phyloP scores from a whole-genome alignment of 768 basidiomycete genomes.

The Boletus reticulatus region DNA sequence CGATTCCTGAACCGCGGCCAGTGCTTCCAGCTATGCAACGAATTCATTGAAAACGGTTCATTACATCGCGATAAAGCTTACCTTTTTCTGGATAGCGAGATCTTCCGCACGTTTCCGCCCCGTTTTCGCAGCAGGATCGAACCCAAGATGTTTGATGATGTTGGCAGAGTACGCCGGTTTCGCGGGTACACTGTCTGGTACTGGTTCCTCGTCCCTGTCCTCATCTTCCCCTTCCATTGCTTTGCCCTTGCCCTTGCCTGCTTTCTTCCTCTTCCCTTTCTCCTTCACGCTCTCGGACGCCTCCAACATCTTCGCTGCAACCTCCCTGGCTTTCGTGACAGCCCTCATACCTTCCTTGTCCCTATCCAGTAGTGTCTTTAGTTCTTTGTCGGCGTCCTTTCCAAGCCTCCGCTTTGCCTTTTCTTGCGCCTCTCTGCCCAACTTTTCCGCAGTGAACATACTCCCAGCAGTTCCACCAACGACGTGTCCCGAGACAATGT shows the following conservation, averaged over 20 bases:
- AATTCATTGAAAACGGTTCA: not conserved
- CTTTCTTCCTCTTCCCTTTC: conserved; percentile 14
- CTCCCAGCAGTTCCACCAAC: conserved; percentile 46
- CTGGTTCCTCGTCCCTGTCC: conserved; percentile 13
- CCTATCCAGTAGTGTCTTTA: conserved; percentile 58
- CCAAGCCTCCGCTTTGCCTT: conserved; percentile 63
- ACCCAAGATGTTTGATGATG: conserved; percentile 71
- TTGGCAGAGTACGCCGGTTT: conserved; percentile 62
- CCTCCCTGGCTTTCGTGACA: conserved; percentile 60
- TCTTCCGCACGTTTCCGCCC: conserved; percentile 44
- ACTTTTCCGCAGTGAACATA: conserved; percentile 61
- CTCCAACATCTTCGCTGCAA: conserved; percentile 30
- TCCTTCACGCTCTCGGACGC: conserved; percentile 15
- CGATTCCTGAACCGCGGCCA: conserved; percentile 52
- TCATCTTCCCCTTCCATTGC: conserved; percentile 8
- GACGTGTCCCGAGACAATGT: conserved; percentile 79
- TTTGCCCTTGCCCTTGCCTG: conserved; percentile 17
- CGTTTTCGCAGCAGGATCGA: conserved; percentile 67
- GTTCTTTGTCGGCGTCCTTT: conserved; percentile 56
- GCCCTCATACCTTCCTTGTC: conserved; percentile 69
- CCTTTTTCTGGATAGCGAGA: conserved; percentile 55
- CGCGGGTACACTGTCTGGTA: conserved; percentile 14
- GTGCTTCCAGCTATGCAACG: conserved; percentile 47
- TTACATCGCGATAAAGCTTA: conserved; percentile 22
- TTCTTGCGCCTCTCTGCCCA: conserved; percentile 80